These are phyloP conservation scores for Aegilops longissima DNA, from an alignment of 176 grass and related monocot species.

Conservation along the genomic window DNA sequence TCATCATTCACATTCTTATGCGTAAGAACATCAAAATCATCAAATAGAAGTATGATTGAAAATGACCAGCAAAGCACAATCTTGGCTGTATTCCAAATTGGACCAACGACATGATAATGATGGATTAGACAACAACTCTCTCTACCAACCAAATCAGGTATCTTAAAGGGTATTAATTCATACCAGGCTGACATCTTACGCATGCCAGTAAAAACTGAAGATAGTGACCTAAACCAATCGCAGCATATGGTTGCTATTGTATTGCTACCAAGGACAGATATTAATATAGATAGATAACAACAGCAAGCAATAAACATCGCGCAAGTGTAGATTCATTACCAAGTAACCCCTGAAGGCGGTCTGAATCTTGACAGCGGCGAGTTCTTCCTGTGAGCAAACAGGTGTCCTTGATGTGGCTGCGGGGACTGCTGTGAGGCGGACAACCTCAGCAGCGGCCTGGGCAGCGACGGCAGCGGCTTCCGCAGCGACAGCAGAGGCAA, in stretches of 20 bases:
- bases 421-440: constrained; percentile 63
- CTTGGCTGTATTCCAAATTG: constrained; percentile 21
- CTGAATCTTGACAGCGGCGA: constrained; percentile 85
- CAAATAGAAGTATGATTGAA: constrained; percentile 16
- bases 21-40: constrained; percentile 23
- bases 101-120: constrained; percentile 22
- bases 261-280: not conserved
- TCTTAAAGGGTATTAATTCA: constrained; percentile 13
- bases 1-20: constrained; percentile 2
- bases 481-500: constrained; percentile 77
- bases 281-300: constrained; percentile 5
- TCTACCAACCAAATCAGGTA: constrained; percentile 46
- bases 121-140: constrained; percentile 32
- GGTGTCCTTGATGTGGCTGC: constrained; percentile 25
- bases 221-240: not conserved
- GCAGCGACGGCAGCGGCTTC: constrained; percentile 87
- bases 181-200: not conserved
- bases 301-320: constrained; percentile 2
- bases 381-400: constrained; percentile 57
- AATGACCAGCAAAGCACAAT: constrained; percentile 28
- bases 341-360: constrained; percentile 81
- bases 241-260: not conserved
- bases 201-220: constrained; percentile 19
- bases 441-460: constrained; percentile 84
- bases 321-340: constrained; percentile 45